Base-by-base conservation (phyloP, 768 basidiomycete genomes). In the Galerina marginata region DNA sequence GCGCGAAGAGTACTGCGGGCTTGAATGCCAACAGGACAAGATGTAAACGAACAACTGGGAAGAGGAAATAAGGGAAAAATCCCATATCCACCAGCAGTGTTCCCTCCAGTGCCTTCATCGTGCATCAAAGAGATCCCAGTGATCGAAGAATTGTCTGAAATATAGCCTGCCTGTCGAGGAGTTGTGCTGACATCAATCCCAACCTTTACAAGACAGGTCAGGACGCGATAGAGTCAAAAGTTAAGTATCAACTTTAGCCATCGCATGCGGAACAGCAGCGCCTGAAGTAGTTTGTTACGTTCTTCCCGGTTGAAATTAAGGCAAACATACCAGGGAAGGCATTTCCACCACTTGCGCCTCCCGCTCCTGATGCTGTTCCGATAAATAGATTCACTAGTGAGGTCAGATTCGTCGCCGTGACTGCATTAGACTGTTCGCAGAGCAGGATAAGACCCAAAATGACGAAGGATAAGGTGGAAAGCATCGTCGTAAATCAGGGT, bases 101-200 rank as follows among this genome's bases (percentile, higher is more conserved):
- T 83, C n/a, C 82, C 82, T 15, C 82, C 82, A 1, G 82, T 84
- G 0, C 83, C 83, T 68, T 84, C 83, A 58, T 84, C 82, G 55
- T 84, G 83, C 79, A 83, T 80, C 37, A 83, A 70, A 14, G 81
- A 82, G 26, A 84, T 81, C 0, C 81, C 81, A 51, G 75, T 75
- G 36, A 77, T 78, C 3, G 74, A 69, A 1, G 76, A 79, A 60
- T 80, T 82, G 63, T 79, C 80, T 11, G 75, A 65, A n/a, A 82
- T 73, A 61, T 83, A 83, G 50, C 82, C 81, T 20, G 81, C 82
- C 69, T 83, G 82, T 40, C 82, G 74, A 12, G 82, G 82, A 1
- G 80, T 71, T 0, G 78, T 79, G 61, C 76, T 78, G 33, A 83
- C 80, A 62, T 84, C 83, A 20, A 84, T 84, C 0, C 81, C 83